Percentiles rank a stretch among this genome's conserved stretches.
phyloP scores from a whole-genome alignment of 768 basidiomycete species.

The Cystobasidium onofrii region DNA sequence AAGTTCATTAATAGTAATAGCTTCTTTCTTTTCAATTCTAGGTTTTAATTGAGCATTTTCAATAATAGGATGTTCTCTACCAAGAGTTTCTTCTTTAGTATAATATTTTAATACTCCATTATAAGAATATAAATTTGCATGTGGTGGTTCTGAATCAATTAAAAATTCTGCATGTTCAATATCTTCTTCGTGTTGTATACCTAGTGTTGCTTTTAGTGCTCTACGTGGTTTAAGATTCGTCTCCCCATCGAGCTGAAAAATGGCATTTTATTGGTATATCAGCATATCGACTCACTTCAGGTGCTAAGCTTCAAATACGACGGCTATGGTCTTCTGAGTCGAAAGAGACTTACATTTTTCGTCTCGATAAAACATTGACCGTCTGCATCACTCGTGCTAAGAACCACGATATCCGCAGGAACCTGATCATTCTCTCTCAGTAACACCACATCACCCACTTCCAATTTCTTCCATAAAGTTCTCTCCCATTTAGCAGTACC shows the following conservation, averaged over 20 bases:
- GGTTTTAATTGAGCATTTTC: slow-evolving; percentile 17
- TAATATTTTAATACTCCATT: slow-evolving; percentile 70
- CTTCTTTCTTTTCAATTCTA: slow-evolving; percentile 44
- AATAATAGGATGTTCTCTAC: slow-evolving; percentile 36
- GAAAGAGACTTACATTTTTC: slow-evolving; percentile 56
- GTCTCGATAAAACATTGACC: slow-evolving; percentile 93
- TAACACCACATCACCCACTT: slow-evolving; percentile 90
- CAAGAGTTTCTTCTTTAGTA: slow-evolving; percentile 55
- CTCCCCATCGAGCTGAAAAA: slow-evolving; percentile 70
- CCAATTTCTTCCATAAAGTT: slow-evolving; percentile 96
- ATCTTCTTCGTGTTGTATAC: slow-evolving; percentile 76
- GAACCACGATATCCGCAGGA: slow-evolving; percentile 86
- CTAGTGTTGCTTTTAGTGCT: slow-evolving; percentile 64
- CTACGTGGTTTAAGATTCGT: slow-evolving; percentile 87
- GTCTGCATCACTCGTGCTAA: slow-evolving; percentile 83
- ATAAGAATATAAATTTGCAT: slow-evolving; percentile 85
- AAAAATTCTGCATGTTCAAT: slow-evolving; percentile 75
- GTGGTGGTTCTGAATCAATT: slow-evolving; percentile 86
- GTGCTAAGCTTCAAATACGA: too few species aligned
- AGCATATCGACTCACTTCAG: not conserved
- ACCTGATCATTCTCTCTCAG: slow-evolving; percentile 90
- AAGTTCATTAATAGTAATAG: slow-evolving; percentile 78
- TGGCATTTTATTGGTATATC: not conserved
- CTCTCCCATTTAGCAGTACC: slow-evolving; percentile 84
- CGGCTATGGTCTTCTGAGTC: too few species aligned